phyloP scores from a whole-genome alignment of 441 rosid species.

The Pelargonium australe region DNA sequence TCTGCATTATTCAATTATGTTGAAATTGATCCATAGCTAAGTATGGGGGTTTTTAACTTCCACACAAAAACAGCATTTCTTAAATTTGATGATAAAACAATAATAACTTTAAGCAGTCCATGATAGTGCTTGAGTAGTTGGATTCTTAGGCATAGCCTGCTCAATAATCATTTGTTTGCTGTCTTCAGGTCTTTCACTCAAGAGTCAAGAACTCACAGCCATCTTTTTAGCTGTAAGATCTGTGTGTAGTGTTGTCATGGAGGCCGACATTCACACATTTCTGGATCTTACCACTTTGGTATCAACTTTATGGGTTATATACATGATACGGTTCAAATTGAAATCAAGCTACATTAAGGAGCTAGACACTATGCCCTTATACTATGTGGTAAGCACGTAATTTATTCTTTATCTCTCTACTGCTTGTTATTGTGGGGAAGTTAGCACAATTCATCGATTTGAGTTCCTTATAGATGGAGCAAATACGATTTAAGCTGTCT shows the following conservation, averaged over 20 bases:
- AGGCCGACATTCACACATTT: constrained; percentile 48
- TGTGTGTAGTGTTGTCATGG: constrained; percentile 36
- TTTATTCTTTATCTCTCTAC: too few species aligned
- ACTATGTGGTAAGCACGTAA: constrained; percentile 39
- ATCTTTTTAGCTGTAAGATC: constrained; percentile 54
- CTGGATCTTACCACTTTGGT: constrained; percentile 52
- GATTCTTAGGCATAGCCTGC: background rate
- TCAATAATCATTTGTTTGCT: background rate
- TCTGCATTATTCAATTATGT: too few species aligned
- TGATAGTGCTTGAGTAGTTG: too few species aligned
- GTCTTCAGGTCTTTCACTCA: constrained; percentile 63
- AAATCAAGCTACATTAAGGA: constrained; percentile 54
- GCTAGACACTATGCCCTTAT: constrained; percentile 46
- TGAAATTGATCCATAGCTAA: too few species aligned
- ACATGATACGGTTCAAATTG: constrained; percentile 62
- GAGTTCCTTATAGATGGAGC: too few species aligned
- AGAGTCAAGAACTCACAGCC: constrained; percentile 69
- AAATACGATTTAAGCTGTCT: too few species aligned
- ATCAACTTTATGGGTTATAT: constrained; percentile 62
- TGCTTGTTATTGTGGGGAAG: background rate
- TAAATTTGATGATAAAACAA: too few species aligned
- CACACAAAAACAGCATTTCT: too few species aligned
- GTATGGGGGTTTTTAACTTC: too few species aligned
- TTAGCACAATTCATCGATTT: too few species aligned
- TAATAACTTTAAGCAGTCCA: too few species aligned